phyloP scores from a whole-genome alignment of 1,139 yeast genomes.

The Diutina pseudorugosa region DNA sequence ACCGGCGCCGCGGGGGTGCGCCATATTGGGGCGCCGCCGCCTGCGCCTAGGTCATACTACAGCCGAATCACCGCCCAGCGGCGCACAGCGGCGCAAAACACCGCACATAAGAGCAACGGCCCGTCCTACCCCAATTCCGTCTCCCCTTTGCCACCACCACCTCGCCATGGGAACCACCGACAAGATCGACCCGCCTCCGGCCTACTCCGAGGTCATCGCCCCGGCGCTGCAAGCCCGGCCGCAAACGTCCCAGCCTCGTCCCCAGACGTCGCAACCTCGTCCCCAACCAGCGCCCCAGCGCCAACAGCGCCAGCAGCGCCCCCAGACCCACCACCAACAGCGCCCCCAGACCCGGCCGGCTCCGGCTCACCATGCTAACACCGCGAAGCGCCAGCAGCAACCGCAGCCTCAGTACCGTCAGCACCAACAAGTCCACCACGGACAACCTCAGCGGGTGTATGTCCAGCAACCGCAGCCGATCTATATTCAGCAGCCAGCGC shows the following conservation, averaged over 20 bases:
- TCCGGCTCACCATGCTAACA: background rate
- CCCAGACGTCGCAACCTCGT: background rate
- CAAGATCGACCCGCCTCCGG: background rate
- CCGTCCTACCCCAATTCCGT: background rate
- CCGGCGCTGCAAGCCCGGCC: no score
- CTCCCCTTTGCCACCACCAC: background rate
- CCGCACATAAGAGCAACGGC: background rate
- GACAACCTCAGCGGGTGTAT: constrained; percentile 1
- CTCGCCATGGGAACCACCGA: background rate
- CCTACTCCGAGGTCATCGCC: background rate
- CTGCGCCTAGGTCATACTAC: background rate
- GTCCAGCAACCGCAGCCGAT: background rate
- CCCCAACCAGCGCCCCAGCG: background rate
- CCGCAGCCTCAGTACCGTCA: background rate
- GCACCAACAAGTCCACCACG: background rate
- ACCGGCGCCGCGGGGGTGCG: background rate
- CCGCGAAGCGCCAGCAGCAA: background rate
- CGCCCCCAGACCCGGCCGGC: background rate
- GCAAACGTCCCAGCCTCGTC: background rate
- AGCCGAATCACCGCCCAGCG: background rate
- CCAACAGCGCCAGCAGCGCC: background rate
- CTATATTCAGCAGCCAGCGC: constrained; percentile 1
- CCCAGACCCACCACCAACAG: background rate
- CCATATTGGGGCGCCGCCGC: background rate
- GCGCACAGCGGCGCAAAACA: background rate